Evolutionary conservation across 768 basidiomycete species (phyloP), one percentile per base, ranked within the genome.

Genomic region (Crepidotus variabilis): DNA sequence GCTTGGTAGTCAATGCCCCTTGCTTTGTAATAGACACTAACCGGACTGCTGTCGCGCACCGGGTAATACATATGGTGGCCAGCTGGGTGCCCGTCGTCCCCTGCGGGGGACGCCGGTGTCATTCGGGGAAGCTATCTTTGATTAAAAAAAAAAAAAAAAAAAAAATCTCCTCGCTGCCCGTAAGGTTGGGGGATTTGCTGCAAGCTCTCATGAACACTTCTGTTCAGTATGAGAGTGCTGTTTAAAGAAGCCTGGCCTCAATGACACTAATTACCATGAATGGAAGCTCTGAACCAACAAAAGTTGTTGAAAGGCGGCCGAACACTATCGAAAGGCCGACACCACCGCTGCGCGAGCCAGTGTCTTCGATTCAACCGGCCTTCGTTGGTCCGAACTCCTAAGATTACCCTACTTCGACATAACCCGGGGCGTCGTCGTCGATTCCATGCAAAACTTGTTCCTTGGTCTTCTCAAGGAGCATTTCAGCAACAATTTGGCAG

Each of bases 161-260:
- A n/a, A n/a, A n/a, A n/a, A 61, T 34, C 57, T 57, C 10, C 63
- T 54, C 20, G 60, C 33, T 4, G 50, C 61, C 6, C 50, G 56
- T 5, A 57, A 60, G 21, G 33, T 53, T 9, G 33, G 46, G 9
- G 54, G 55, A 6, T 51, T 53, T 24, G 55, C 56, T 2, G 14
- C 34, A 13, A 33, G 54, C 39, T n/a, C 6, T 18, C 51, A 51
- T 22, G 39, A 57, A 6, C 46, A 54, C 33, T 57, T 49, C 35
- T 59, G 60, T 22, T 55, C 54, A 3, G 13, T 55, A 0, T 55
- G 47, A 9, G 2, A 35, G 0, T 55, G 54, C 35, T 21, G 20
- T 8, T 23, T 6, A 10, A 14, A 20, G 34, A 20, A 23, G 5
- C 1, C 47, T 49, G 54, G 50, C 0, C 22, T 28, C 32, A 57